Base-by-base conservation (phyloP, 1,139 yeast genomes). In the Saccharomyces hybrid region DNA sequence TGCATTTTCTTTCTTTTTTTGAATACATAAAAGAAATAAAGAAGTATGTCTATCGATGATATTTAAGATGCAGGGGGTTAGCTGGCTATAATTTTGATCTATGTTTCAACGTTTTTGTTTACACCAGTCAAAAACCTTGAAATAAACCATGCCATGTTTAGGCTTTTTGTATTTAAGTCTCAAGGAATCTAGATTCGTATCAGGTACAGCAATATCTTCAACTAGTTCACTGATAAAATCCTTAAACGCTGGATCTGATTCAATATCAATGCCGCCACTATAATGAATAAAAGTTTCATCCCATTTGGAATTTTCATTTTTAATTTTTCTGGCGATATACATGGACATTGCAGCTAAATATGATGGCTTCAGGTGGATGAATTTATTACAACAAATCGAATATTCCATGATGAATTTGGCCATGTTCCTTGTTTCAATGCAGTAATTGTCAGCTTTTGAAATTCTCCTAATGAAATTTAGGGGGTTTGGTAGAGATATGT, bases 391-490 rank as follows among this genome's bases (percentile, higher is more conserved):
- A 58, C 90, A 81, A 51, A 85, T 77, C 20, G 91, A 80, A 51
- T 88, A 82, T 70, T 91, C 98, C 61, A 91, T 74, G 57, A 91
- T 73, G 70, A 88, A 90, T 70, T 91, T 91, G 48, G 95, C 97
- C 61, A 89, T 77, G 8, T 96, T 88, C 69, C 98, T 82, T 47
- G 93, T 83, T 69, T 85, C 89, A 55, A 88, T 85, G 69, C 90
- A 96, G 70, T 90, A 91, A 67, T 87, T 88, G 71, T 91, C 98
- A 48, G 97, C 97, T 70, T 88, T 89, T 49, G 96, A 88, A 52
- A 89, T 86, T 67, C 97, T 80, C 67, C 98, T 82, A 64, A 93
- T 75, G 68, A 91, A 93, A 72, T 91, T 90, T 87, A 91, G 84
- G 52, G 98, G 98, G 68, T 88, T 89, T 48, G 98, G 96, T 70